Conservation (phyloP, 148 eudicot genomes). For the Heliosperma pusillum region DNA sequence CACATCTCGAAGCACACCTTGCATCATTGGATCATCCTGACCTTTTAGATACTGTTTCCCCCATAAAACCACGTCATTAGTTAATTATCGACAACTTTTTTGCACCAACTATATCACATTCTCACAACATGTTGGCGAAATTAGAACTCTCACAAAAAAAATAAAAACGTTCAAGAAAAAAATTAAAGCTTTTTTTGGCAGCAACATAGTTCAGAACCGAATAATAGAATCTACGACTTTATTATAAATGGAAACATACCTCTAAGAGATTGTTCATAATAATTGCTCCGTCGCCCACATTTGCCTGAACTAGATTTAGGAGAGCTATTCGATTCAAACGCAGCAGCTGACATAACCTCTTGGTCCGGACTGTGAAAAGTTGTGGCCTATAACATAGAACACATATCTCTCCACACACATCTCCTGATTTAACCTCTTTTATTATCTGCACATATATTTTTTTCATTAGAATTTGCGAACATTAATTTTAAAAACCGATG, state of each 20-base stretch:
- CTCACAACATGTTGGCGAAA: no score
- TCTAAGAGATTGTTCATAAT: conserved; percentile 77
- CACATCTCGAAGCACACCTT: conserved; percentile 40
- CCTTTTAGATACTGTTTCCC: conserved; percentile 53
- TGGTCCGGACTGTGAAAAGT: conserved; percentile 69
- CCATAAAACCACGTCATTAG: conserved; percentile 18
- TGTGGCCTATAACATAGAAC: conserved; percentile 85
- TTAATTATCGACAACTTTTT: background rate
- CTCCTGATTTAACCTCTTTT: conserved; percentile 53
- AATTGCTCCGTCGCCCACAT: conserved; percentile 75
- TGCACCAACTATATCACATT: background rate
- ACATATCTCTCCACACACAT: conserved; percentile 72
- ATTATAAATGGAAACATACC: conserved; percentile 33
- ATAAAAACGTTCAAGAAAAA: no score
- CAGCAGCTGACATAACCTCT: conserved; percentile 61
- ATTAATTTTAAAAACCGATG: background rate
- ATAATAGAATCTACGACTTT: no score
- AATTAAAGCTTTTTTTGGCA: no score
- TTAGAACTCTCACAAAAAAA: no score
- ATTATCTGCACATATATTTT: conserved; percentile 37
- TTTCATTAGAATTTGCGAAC: background rate
- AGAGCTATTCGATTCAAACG: conserved; percentile 64
- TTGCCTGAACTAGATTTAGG: conserved; percentile 64
- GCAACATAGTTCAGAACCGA: no score
- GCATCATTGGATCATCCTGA: conserved; percentile 45